Evolutionary conservation across 495 filamentous ascomycete species (phyloP), one percentile per base, ranked within the genome.

Genomic region (Neohortaea acidophila): DNA sequence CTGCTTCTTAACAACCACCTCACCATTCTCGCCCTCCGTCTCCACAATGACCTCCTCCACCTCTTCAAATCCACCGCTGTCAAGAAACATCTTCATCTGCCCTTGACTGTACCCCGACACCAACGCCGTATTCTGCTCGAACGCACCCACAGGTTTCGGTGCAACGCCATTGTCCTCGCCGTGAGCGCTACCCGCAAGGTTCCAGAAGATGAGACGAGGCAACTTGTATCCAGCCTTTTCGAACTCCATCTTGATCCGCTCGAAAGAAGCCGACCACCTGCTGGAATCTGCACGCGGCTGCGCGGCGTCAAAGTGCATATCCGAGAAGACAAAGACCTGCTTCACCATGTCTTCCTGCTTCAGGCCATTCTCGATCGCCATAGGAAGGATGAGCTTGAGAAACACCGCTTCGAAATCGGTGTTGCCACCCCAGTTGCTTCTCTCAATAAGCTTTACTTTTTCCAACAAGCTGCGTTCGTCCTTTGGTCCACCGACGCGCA

Each of bases 141-240:
- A 55, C 19, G 44, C 53, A 1, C 48, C 58, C 13, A 59, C 57
- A 11, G 62, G 65, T 44, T 67, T 68, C 14, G 59, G 62, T 4
- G 47, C 51, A n/a, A 28, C 40, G 5, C 31, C 34, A n/a, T 49
- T 33, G 2, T 28, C 36, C 5, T 11, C 30, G 17, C 11, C 26
- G 21, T 20, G 29, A n/a, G 11, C 38, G 10, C 38, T 14, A 20
- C 54, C 62, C 0, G 59, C 60, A 18, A 69, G 51, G 42, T 68
- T 69, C 65, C 65, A 69, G 44, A 64, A 69, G 21, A 68, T 51
- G 15, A 69, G 51, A 52, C 58, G 53, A 3, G 65, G 65, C 51
- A 69, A 54, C 43, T 62, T 53, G 42, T 68, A 69, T 11, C 65
- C 65, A 10, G 59, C 57, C 4, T 50, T 51, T 21, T 38, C 41